These are phyloP conservation scores for Beauveria sp. DNA, from an alignment of 2,329 filamentous ascomycete genomes.

Conservation along the genomic window DNA sequence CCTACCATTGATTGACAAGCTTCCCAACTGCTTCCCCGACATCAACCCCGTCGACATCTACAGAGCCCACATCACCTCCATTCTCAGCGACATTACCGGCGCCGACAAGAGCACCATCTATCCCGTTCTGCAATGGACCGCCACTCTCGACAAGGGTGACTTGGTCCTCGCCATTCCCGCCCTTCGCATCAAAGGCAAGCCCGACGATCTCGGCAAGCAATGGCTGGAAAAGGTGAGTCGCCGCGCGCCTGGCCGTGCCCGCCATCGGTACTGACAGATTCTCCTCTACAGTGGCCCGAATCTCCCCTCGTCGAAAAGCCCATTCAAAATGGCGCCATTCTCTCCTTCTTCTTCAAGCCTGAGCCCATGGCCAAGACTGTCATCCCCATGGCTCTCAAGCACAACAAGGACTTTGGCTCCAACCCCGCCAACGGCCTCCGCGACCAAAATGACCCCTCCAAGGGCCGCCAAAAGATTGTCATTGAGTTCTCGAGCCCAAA, in stretches of 20 bases:
- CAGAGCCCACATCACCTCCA: constrained; percentile 24
- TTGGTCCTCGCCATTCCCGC: constrained; percentile 70
- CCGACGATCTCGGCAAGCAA: constrained; percentile 52
- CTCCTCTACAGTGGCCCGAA: constrained; percentile 54
- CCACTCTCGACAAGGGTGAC: constrained; percentile 75
- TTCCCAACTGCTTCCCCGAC: constrained; percentile 13
- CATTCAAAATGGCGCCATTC: constrained; percentile 56
- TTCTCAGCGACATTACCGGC: constrained; percentile 20
- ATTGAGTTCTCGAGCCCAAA: constrained; percentile 83
- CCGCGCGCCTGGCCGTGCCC: neutral
- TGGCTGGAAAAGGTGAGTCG: constrained; percentile 50
- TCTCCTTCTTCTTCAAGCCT: constrained; percentile 77
- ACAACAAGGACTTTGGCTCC: constrained; percentile 53
- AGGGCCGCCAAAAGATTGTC: constrained; percentile 57
- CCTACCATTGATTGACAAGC: constrained; percentile 10
- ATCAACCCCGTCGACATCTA: constrained; percentile 14
- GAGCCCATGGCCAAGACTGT: constrained; percentile 56
- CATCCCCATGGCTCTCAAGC: constrained; percentile 60
- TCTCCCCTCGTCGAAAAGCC: constrained; percentile 68
- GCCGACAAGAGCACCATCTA: constrained; percentile 49
- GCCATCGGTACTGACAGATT: neutral
- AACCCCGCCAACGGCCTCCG: constrained; percentile 53
- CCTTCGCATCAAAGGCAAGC: constrained; percentile 69
- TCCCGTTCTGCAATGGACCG: constrained; percentile 69
- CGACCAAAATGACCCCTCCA: constrained; percentile 52